These are phyloP conservation scores for Penicillium silybi DNA, from an alignment of 495 filamentous ascomycete genomes.

Conservation along the genomic window DNA sequence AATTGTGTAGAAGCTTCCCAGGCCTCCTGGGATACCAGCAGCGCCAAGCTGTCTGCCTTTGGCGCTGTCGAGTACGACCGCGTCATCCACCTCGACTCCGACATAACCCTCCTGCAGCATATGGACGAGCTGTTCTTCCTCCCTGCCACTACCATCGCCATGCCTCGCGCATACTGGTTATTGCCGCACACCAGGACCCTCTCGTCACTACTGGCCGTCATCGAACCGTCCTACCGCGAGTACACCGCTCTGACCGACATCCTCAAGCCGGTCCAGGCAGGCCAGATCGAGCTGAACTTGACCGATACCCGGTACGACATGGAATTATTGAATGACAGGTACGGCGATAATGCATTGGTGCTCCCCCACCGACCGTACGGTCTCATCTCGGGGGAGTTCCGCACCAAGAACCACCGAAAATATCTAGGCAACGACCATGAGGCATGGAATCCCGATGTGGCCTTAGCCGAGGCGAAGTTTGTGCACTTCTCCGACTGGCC, in stretches of 20 bases:
- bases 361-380: slow-evolving; percentile 73
- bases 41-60: slow-evolving; percentile 68
- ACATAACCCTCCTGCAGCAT: slow-evolving; percentile 56
- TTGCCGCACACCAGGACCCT: slow-evolving; percentile 50
- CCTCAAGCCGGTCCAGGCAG: slow-evolving; percentile 23
- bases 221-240: slow-evolving; percentile 56
- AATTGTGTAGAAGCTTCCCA: slow-evolving; percentile 12
- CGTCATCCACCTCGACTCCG: slow-evolving; percentile 66
- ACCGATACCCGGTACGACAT: slow-evolving; percentile 56
- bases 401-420: slow-evolving; percentile 51
- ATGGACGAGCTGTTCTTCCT: slow-evolving; percentile 75
- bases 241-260: slow-evolving; percentile 50
- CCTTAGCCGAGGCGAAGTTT: slow-evolving; percentile 64
- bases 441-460: slow-evolving; percentile 63
- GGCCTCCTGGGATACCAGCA: slow-evolving; percentile 57
- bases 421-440: slow-evolving; percentile 63
- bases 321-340: slow-evolving; percentile 73
- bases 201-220: slow-evolving; percentile 59
- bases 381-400: slow-evolving; percentile 68
- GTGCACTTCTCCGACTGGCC: slow-evolving; percentile 84
- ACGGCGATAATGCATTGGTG: slow-evolving; percentile 60
- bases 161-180: slow-evolving; percentile 71
- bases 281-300: slow-evolving; percentile 30
- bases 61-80: slow-evolving; percentile 65
- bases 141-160: slow-evolving; percentile 55